Percentiles rank a stretch among this genome's conserved stretches.
Conservation (phyloP, 352 stramenopile species). For the Pythium vanterpoolii region DNA sequence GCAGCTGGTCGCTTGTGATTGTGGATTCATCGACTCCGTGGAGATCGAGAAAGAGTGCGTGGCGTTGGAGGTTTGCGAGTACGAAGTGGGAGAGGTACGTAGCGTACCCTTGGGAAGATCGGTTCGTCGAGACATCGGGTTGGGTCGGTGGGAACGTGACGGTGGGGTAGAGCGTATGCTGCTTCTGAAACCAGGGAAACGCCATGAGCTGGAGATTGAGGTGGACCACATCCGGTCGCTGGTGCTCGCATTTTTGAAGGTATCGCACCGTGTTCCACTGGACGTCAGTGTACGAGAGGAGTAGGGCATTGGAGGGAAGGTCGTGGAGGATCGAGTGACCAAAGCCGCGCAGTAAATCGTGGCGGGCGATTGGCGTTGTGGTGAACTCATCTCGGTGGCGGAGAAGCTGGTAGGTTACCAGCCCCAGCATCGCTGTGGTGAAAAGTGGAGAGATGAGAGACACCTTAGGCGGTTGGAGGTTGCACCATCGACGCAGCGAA, state of each 20-base stretch:
- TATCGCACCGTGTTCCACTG: conserved; percentile 83
- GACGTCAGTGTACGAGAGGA: conserved; percentile 81
- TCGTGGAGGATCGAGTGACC: conserved; percentile 38
- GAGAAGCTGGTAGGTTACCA: conserved; percentile 1
- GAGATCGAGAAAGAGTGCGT: conserved; percentile 47
- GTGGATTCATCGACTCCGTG: conserved; percentile 45
- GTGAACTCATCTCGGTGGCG: conserved; percentile 1
- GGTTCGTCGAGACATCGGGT: conserved; percentile 32
- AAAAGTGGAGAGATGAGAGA: background rate
- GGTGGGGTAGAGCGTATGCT: conserved; percentile 34
- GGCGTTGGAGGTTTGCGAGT: conserved; percentile 32
- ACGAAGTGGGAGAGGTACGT: conserved; percentile 42
- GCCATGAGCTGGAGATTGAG: conserved; percentile 80
- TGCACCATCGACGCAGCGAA: background rate
- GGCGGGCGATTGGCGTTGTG: background rate
- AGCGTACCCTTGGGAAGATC: conserved; percentile 37
- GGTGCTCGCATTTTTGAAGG: conserved; percentile 47
- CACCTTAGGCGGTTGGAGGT: background rate
- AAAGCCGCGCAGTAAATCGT: conserved; percentile 37
- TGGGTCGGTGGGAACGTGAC: conserved; percentile 39
- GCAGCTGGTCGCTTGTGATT: conserved; percentile 15
- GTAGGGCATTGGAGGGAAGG: conserved; percentile 41
- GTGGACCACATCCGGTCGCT: conserved; percentile 55
- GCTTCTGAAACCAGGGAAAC: conserved; percentile 72
- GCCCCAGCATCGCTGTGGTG: background rate